These are phyloP conservation scores for Aristolochia contorta DNA, from an alignment of 164 flowering plant genomes.

Conservation along the genomic window DNA sequence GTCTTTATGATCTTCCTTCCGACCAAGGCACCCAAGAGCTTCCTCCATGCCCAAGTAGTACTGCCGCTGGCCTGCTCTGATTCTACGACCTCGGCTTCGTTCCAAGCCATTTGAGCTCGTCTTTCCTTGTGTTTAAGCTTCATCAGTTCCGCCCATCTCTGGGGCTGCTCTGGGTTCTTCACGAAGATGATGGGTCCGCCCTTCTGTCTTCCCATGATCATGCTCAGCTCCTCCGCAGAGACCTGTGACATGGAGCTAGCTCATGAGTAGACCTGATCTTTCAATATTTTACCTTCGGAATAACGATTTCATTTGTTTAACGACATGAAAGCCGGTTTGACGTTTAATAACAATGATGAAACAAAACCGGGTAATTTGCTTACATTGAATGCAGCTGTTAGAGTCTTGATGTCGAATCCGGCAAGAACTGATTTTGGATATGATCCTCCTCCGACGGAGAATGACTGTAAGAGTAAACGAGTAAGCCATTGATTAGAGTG, in stretches of 20 bases:
- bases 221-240: slow-evolving; percentile 26
- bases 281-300: neutral
- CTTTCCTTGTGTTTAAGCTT: slow-evolving; percentile 4
- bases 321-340: neutral
- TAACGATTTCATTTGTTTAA: neutral
- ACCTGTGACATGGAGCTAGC: no score
- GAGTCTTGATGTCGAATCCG: slow-evolving; percentile 51
- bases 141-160: slow-evolving; percentile 36
- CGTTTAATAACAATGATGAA: neutral
- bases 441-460: slow-evolving; percentile 79
- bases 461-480: slow-evolving; percentile 40
- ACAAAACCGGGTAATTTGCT: slow-evolving; percentile 12
- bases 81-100: slow-evolving; percentile 3
- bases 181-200: slow-evolving; percentile 52
- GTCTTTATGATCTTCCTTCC: slow-evolving; percentile 8
- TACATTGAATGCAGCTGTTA: slow-evolving; percentile 74
- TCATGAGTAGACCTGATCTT: no score
- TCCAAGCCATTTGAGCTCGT: neutral
- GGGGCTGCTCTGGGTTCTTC: slow-evolving; percentile 22
- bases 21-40: slow-evolving; percentile 33
- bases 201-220: slow-evolving; percentile 33
- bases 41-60: slow-evolving; percentile 50
- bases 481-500: neutral
- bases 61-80: slow-evolving; percentile 9
- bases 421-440: slow-evolving; percentile 55